Conservation (phyloP, 257 asterid genomes). For the Pogostemon cablin region DNA sequence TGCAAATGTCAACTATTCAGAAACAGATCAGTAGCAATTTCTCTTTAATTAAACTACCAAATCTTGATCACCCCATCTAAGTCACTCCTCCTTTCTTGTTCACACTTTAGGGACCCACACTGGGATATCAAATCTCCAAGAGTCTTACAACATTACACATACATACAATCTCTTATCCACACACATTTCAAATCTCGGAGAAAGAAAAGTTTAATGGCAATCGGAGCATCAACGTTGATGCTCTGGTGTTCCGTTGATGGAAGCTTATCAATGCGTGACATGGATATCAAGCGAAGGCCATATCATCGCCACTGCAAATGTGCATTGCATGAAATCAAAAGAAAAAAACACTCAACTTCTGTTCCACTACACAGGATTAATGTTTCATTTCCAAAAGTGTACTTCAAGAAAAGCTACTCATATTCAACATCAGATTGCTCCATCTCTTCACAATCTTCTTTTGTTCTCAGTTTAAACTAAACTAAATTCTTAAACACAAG, state of each 20-base stretch:
- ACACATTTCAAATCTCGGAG: not conserved
- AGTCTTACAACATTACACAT: too few species aligned
- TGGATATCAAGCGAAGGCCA: constrained; percentile 45
- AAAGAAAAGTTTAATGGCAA: constrained; percentile 38
- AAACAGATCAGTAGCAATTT: too few species aligned
- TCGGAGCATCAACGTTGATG: constrained; percentile 39
- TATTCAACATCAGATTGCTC: constrained; percentile 17
- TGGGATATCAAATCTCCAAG: too few species aligned
- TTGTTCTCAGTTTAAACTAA: not conserved
- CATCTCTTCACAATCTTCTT: constrained; percentile 22
- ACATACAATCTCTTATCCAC: too few species aligned
- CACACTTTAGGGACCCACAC: too few species aligned
- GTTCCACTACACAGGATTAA: constrained; percentile 8
- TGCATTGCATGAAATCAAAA: constrained; percentile 38
- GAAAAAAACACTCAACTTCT: constrained; percentile 23
- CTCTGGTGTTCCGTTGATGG: constrained; percentile 38
- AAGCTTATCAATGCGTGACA: constrained; percentile 42
- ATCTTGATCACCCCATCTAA: too few species aligned
- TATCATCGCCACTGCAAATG: constrained; percentile 46
- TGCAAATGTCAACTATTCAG: too few species aligned
- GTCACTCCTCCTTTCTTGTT: too few species aligned
- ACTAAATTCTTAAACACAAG: not conserved
- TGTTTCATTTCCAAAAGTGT: constrained; percentile 30
- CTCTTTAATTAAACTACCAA: too few species aligned
- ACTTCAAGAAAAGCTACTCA: not conserved